Evolutionary conservation across 2,329 filamentous ascomycete species (phyloP), one percentile per base, ranked within the genome.

Genomic region (Penicillium sp.): DNA sequence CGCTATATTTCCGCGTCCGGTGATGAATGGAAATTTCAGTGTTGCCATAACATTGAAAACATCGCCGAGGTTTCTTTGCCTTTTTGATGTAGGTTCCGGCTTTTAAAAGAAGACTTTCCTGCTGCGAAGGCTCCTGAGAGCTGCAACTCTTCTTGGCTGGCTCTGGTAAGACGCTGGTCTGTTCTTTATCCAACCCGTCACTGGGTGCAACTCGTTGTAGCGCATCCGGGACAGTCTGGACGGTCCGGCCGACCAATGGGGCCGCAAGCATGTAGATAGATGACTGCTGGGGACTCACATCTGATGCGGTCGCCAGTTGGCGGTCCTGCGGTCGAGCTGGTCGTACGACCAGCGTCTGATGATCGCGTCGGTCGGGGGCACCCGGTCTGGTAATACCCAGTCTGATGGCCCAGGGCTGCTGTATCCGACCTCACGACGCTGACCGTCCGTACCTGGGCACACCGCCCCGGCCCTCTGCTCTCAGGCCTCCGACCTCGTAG

Each of bases 1-100:
- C 25, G 12, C 41, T 38, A 33, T 39, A 50, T 35, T 45, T 44
- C 15, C 47, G 23, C 8, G 33, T 40, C 4, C 37, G 32, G 10
- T 34, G 35, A 47, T 42, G 11, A 30, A 32, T 18, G 6, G 39
- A 27, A 20, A 47, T 32, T 17, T 7, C 2, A 25, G 27, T 34
- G n/a, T 50, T 8, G 6, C 39, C 18, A 23, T 47, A 50, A 42
- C 23, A 48, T 41, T 48, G 30, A 41, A 45, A 50, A 30, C 27
- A 47, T 36, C 37, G 27, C 23, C 30, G 35, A n/a, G 41, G 44
- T 20, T 42, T 47, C 18, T 50, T 45, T 0, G 41, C 38, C 26
- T 44, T 41, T 17, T n/a, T 30, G 9, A 49, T 44, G 37, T 47
- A 22, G 5, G 41, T 35, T 36, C 16, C 30, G 2, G 38, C 44